Percentiles rank a stretch among this genome's conserved stretches.
Conservation (phyloP, 169 alveolate species). For the Miamiensis avidus region DNA sequence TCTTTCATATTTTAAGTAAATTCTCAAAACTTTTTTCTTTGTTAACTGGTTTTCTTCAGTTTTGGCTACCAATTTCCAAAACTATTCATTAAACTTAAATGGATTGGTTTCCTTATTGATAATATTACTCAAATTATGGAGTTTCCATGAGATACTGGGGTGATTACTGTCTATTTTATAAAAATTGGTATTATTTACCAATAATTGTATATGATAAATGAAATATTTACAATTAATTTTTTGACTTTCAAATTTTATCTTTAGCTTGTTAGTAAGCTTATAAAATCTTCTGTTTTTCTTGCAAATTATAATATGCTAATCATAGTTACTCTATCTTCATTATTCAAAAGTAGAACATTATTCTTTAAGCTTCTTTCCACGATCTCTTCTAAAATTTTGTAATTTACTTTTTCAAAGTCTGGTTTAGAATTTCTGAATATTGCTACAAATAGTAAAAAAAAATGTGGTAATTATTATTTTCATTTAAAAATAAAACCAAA, state of each 20-base stretch:
- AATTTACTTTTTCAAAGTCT: conserved; percentile 30
- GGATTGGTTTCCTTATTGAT: conserved; percentile 44
- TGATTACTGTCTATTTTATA: conserved; percentile 24
- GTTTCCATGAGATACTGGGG: conserved; percentile 48
- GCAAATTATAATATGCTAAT: conserved; percentile 14
- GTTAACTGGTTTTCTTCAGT: conserved; percentile 28
- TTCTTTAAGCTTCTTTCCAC: conserved; percentile 43
- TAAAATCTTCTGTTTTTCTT: conserved; percentile 18
- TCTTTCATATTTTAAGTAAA: conserved; percentile 34
- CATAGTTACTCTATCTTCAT: conserved; percentile 8
- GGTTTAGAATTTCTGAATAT: conserved; percentile 21
- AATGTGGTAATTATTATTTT: too few relatives aligned
- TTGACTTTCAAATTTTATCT: conserved; percentile 16
- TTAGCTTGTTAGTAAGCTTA: conserved; percentile 16
- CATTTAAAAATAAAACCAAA: too few relatives aligned
- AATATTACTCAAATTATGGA: conserved; percentile 35
- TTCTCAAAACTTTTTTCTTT: conserved; percentile 28
- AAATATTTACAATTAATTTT: conserved; percentile 32
- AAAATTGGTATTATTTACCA: background rate
- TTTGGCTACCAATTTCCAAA: conserved; percentile 48
- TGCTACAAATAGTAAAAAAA: background rate
- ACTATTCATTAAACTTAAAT: conserved; percentile 43
- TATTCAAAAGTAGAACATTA: conserved; percentile 10
- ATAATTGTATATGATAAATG: background rate
- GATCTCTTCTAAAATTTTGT: conserved; percentile 40